These are phyloP conservation scores for Bruguiera parviflora DNA, from an alignment of 345 rosid species.

Conservation along the genomic window DNA sequence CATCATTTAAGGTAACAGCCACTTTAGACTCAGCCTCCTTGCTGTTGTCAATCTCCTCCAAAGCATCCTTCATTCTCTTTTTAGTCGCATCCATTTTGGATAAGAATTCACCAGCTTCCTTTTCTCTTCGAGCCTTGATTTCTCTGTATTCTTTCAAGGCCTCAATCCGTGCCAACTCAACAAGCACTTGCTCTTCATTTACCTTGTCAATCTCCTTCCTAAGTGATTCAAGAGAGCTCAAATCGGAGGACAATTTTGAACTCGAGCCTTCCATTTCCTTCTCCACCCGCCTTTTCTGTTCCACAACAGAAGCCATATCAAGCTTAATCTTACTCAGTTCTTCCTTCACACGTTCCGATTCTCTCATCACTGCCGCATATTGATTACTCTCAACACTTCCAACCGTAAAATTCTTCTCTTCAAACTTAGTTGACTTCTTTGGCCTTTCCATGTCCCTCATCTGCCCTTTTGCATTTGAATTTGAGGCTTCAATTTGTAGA, in stretches of 20 bases:
- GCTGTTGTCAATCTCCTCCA: slow-evolving; percentile 46
- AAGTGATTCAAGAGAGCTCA: slow-evolving; percentile 38
- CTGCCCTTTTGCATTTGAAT: slow-evolving; percentile 26
- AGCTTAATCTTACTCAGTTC: slow-evolving; percentile 74
- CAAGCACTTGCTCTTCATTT: slow-evolving; percentile 74
- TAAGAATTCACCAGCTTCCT: slow-evolving; percentile 37
- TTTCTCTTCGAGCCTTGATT: slow-evolving; percentile 46
- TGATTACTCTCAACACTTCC: slow-evolving; percentile 15
- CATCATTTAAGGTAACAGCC: slow-evolving; percentile 52
- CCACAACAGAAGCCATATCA: slow-evolving; percentile 53
- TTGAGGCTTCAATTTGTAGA: slow-evolving; percentile 43
- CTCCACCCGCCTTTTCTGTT: slow-evolving; percentile 55
- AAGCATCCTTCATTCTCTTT: slow-evolving; percentile 32
- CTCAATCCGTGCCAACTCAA: slow-evolving; percentile 75
- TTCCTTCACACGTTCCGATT: slow-evolving; percentile 56
- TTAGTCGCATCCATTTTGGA: slow-evolving; percentile 28
- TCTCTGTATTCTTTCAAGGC: slow-evolving; percentile 64
- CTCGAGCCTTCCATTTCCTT: slow-evolving; percentile 38
- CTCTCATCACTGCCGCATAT: slow-evolving; percentile 43
- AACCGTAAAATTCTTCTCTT: slow-evolving; percentile 16
- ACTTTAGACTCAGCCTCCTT: slow-evolving; percentile 53
- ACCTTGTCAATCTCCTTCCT: slow-evolving; percentile 63
- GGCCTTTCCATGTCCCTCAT: slow-evolving; percentile 27
- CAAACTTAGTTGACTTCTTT: slow-evolving; percentile 21
- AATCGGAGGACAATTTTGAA: slow-evolving; percentile 26